Evolutionary conservation across 2,329 filamentous ascomycete genomes (phyloP), one percentile per base, ranked within the genome.

Genomic region (Graphilbum ipis-grandicollis): DNA sequence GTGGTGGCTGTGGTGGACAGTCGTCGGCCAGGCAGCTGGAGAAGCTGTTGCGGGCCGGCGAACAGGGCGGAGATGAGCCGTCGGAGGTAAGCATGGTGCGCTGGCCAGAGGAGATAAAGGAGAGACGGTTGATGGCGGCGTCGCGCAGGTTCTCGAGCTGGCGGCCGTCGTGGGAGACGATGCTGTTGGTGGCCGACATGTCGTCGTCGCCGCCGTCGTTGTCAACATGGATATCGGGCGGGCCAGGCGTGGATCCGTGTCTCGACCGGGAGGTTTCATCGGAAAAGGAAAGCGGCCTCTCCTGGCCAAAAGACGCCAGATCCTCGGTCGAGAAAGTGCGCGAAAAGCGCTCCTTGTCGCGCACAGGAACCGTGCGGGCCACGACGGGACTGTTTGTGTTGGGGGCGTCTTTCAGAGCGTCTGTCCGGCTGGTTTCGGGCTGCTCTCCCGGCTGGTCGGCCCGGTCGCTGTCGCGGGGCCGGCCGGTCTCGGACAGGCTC

Each of bases 21-120:
- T 60, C 57, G 4, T 57, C 54, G 8, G 38, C 38, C n/a, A 55
- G 48, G 37, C 53, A 56, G 38, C 53, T 58, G 14, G 53, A 54
- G 39, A 71, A 72, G 37, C 57, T 68, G 26, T 68, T 65, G 12
- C 62, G 56, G 1, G 60, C 62, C 0, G 73, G 72, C 2, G 72
- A 76, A 39, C 58, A 62, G 14, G 67, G 59, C 3, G 69, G 67
- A 0, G 72, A 75, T 1, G 71, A 74, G 22, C 59, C 63, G 15
- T 65, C 61, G 0, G 72, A 75, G 2, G 71, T 75, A 8, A 74
- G 48, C 19, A 71, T 55, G 3, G 73, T 77, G 40, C 68, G 60
- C 48, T 75, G 70, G 7, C 68, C 67, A 5, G 69, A 73, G 2
- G 73, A 77, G 29, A 73, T 59, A 43, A 63, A 68, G 0, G 73